These are phyloP conservation scores for Terfezia boudieri DNA, from an alignment of 495 filamentous ascomycete species.

Conservation along the genomic window DNA sequence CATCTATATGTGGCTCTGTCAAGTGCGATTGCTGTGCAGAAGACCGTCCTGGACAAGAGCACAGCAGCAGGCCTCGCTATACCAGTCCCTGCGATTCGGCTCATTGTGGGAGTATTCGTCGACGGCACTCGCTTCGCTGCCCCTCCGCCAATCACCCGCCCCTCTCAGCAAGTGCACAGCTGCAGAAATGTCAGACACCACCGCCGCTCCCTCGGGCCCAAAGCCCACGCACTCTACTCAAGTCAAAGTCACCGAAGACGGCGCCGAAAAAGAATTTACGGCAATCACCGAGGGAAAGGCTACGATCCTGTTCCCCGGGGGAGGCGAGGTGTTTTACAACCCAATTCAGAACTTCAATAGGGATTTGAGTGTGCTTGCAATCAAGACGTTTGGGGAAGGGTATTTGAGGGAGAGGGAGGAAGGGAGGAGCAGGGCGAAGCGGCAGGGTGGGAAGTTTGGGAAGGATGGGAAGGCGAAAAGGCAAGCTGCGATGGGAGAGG, in stretches of 20 bases:
- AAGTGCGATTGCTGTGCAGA: no score
- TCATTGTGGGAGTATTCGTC: no score
- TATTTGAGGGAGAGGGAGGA: slow-evolving; percentile 27
- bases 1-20: no score
- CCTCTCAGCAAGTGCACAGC: no score
- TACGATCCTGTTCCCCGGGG: slow-evolving; percentile 38
- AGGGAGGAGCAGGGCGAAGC: slow-evolving; percentile 15
- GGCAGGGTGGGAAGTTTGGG: slow-evolving; percentile 28
- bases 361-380: slow-evolving; percentile 77
- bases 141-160: no score
- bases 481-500: slow-evolving; percentile 6
- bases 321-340: slow-evolving; percentile 82
- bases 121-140: no score
- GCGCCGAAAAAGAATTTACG: slow-evolving; percentile 28
- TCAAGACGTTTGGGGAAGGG: slow-evolving; percentile 61
- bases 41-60: no score
- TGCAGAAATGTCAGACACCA: no score
- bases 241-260: slow-evolving; percentile 21
- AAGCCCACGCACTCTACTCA: slow-evolving; percentile 7
- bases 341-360: slow-evolving; percentile 98
- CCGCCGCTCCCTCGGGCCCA: neutral
- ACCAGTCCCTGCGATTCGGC: no score
- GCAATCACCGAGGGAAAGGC: slow-evolving; percentile 49
- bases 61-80: no score
- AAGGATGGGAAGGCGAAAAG: slow-evolving; percentile 15